Evolutionary conservation across 805 yeast genomes (phyloP).

Genomic region (Clavispora vitiphila): DNA sequence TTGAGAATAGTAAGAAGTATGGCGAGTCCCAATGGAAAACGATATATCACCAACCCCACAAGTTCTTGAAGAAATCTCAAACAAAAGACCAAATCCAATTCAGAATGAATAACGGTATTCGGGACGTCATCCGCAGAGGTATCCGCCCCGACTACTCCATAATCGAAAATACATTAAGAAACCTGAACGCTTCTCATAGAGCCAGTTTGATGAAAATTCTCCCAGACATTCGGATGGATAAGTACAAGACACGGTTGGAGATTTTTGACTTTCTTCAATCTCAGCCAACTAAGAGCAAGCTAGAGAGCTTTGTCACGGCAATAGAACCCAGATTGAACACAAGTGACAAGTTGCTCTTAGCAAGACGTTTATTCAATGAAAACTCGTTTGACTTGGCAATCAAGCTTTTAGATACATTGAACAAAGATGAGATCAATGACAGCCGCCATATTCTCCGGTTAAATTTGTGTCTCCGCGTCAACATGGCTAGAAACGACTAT

Average conservation of each 20-base stretch:
- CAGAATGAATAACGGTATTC: slow-evolving; percentile 29
- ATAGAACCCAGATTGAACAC: slow-evolving; percentile 15
- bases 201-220: slow-evolving; percentile 19
- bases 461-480: slow-evolving; percentile 21
- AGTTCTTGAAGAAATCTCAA: slow-evolving; percentile 5
- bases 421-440: slow-evolving; percentile 20
- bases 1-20: slow-evolving; percentile 21
- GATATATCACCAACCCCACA: slow-evolving; percentile 13
- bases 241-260: slow-evolving; percentile 14
- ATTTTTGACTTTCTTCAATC: slow-evolving; percentile 10
- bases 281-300: slow-evolving; percentile 13
- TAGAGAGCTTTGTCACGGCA: slow-evolving; percentile 13
- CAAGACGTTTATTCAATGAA: slow-evolving; percentile 27
- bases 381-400: slow-evolving; percentile 21
- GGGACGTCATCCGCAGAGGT: slow-evolving; percentile 28
- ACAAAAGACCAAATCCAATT: slow-evolving; percentile 24
- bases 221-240: slow-evolving; percentile 20
- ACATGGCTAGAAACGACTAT: slow-evolving; percentile 16
- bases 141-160: slow-evolving; percentile 30
- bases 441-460: slow-evolving; percentile 23
- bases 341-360: slow-evolving; percentile 24
- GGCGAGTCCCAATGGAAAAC: slow-evolving; percentile 19
- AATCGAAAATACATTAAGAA: slow-evolving; percentile 27
- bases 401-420: slow-evolving; percentile 19
- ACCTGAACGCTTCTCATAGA: slow-evolving; percentile 17